phyloP scores from a whole-genome alignment of 495 filamentous ascomycete species.

The Hyaloscypha hepaticicola region DNA sequence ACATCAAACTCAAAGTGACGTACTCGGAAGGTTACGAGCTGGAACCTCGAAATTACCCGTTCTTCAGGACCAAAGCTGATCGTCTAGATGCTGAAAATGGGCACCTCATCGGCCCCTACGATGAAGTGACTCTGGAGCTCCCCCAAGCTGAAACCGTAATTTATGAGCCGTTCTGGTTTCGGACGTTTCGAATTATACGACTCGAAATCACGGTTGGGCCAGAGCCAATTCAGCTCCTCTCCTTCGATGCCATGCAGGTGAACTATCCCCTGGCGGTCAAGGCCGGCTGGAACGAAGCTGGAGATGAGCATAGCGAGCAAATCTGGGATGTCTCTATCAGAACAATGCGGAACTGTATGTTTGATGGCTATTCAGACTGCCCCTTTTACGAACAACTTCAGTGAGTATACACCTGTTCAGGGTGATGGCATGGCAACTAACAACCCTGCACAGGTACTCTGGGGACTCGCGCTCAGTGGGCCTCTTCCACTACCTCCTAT shows the following conservation, averaged over 20 bases:
- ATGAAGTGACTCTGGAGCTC: slow-evolving; percentile 33
- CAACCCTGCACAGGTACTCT: slow-evolving; percentile 14
- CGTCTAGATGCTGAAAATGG: slow-evolving; percentile 36
- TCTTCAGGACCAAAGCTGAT: slow-evolving; percentile 39
- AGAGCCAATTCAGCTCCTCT: slow-evolving; percentile 3
- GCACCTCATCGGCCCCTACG: slow-evolving; percentile 39
- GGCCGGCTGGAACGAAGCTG: slow-evolving; percentile 24
- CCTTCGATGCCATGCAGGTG: slow-evolving; percentile 19
- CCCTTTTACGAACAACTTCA: slow-evolving; percentile 45
- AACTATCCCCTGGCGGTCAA: slow-evolving; percentile 39
- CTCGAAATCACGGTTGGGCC: slow-evolving; percentile 33
- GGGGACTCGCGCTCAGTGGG: slow-evolving; percentile 35
- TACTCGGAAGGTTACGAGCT: slow-evolving; percentile 45
- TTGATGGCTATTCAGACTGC: slow-evolving; percentile 42
- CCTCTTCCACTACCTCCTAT: slow-evolving; percentile 41
- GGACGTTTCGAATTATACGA: slow-evolving; percentile 39
- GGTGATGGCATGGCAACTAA: neutral
- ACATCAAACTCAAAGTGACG: slow-evolving; percentile 36
- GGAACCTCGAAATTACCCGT: slow-evolving; percentile 40
- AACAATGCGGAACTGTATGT: slow-evolving; percentile 42
- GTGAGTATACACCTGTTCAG: slow-evolving; percentile 23
- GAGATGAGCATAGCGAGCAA: slow-evolving; percentile 28
- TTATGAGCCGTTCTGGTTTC: slow-evolving; percentile 45
- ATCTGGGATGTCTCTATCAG: slow-evolving; percentile 40
- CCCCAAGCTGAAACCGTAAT: slow-evolving; percentile 3